phyloP scores from a whole-genome alignment of 1,284 basidiomycete species.

The Leucoagaricus sp. region DNA sequence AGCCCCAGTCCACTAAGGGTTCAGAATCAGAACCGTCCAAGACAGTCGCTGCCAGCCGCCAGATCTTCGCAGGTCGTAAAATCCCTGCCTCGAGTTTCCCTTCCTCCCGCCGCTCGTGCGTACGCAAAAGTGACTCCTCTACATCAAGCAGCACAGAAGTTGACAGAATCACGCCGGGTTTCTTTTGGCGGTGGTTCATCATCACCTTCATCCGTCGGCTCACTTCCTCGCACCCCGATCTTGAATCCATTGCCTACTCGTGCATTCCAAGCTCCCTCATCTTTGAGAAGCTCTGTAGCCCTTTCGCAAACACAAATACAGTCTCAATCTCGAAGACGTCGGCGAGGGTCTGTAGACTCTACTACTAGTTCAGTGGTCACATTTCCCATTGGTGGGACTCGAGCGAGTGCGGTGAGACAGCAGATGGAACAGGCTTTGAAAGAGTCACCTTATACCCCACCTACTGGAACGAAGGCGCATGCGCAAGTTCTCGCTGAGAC shows the following conservation, averaged over 20 bases:
- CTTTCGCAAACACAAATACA: background rate
- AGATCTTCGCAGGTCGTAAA: background rate
- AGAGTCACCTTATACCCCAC: conserved; percentile 38
- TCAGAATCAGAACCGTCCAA: conserved; percentile 6
- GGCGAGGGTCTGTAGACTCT: conserved; percentile 20
- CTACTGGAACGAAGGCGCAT: conserved; percentile 38
- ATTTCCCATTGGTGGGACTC: conserved; percentile 39
- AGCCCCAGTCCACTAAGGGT: background rate
- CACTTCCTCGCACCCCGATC: background rate
- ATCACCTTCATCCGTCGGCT: background rate
- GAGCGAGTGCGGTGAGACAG: conserved; percentile 36
- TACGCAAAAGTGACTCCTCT: background rate
- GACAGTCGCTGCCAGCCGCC: background rate
- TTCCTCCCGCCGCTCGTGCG: background rate
- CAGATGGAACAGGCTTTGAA: conserved; percentile 33
- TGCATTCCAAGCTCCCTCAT: background rate
- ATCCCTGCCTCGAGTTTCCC: background rate
- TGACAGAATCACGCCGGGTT: background rate
- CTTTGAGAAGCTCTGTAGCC: conserved; percentile 6
- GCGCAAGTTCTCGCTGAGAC: conserved; percentile 18
- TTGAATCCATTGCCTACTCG: too few relatives aligned
- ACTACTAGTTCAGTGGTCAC: conserved; percentile 30
- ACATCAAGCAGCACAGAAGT: background rate
- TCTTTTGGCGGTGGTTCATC: background rate
- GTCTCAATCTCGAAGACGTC: conserved; percentile 11